Evolutionary conservation across 768 basidiomycete species (phyloP).

Genomic region (Hypholoma sublateritium): DNA sequence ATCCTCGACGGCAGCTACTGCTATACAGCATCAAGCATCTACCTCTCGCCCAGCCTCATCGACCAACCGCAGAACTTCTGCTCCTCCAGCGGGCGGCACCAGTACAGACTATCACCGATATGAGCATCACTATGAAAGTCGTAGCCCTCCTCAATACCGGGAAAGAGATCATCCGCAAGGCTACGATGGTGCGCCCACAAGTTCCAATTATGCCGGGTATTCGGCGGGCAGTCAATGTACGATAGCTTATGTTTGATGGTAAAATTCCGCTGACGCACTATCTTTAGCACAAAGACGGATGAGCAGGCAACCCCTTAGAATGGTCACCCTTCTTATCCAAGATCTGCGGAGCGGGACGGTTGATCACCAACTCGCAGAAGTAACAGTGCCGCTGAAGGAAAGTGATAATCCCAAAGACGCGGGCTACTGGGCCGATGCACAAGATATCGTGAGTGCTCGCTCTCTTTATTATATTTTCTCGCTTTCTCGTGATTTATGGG

Average conservation of each 20-base stretch:
- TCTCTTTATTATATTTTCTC: not conserved
- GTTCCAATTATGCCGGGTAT: not conserved
- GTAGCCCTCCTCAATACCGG: too few species aligned
- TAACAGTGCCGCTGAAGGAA: conserved; percentile 54
- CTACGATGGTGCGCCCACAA: too few species aligned
- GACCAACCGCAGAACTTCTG: too few species aligned
- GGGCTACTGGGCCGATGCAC: conserved; percentile 73
- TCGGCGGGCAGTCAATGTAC: not conserved
- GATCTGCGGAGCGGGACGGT: conserved; percentile 53
- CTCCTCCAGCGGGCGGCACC: too few species aligned
- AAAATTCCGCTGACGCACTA: not conserved
- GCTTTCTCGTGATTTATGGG: conserved; percentile 1
- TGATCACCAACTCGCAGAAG: conserved; percentile 66
- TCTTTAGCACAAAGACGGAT: conserved; percentile 7
- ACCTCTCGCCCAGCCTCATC: too few species aligned
- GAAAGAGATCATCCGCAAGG: too few species aligned
- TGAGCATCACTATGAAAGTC: too few species aligned
- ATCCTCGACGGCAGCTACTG: too few species aligned
- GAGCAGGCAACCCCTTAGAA: conserved; percentile 33
- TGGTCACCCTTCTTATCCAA: conserved; percentile 69
- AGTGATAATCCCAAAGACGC: conserved; percentile 44
- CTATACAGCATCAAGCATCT: too few species aligned
- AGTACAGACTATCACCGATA: too few species aligned
- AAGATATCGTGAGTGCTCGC: conserved; percentile 46
- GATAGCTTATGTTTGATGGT: not conserved